These are phyloP conservation scores for Jamesozyma gamospora DNA, from an alignment of 805 yeast genomes.

Conservation along the genomic window DNA sequence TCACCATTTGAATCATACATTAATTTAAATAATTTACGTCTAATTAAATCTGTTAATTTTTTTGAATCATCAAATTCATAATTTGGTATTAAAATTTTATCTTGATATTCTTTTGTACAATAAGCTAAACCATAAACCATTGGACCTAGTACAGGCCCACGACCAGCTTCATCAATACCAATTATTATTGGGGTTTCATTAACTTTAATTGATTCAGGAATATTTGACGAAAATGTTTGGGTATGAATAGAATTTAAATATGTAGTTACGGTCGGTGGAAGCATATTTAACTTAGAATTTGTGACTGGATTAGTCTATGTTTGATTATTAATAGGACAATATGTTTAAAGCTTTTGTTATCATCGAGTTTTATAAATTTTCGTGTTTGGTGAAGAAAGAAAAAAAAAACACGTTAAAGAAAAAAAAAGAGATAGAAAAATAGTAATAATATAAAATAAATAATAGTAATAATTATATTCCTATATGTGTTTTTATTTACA, in stretches of 20 bases:
- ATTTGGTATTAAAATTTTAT: slow-evolving; percentile 37
- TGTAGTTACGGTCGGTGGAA: slow-evolving; percentile 26
- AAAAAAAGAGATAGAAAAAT: too few relatives aligned
- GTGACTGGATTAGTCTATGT: too few relatives aligned
- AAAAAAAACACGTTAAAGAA: too few relatives aligned
- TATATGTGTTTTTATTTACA: too few relatives aligned
- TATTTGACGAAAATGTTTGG: slow-evolving; percentile 39
- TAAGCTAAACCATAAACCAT: slow-evolving; percentile 94
- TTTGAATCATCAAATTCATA: slow-evolving; percentile 93
- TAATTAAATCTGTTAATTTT: slow-evolving; percentile 60
- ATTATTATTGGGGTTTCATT: slow-evolving; percentile 38
- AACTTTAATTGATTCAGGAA: slow-evolving; percentile 31
- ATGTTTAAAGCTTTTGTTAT: too few relatives aligned
- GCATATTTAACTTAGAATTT: too few relatives aligned
- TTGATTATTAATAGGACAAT: too few relatives aligned
- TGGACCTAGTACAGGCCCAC: slow-evolving; percentile 97
- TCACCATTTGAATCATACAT: slow-evolving; percentile 46
- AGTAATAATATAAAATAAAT: too few relatives aligned
- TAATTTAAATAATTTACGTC: slow-evolving; percentile 50
- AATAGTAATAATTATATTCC: too few relatives aligned
- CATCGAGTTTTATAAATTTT: too few relatives aligned
- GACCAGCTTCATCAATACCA: slow-evolving; percentile 98
- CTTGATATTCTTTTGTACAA: slow-evolving; percentile 45
- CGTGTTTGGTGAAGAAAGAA: too few relatives aligned
- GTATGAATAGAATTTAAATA: slow-evolving; percentile 27